Base-by-base conservation (phyloP, 805 yeast genomes). In the Hagleromyces aurorensis region DNA sequence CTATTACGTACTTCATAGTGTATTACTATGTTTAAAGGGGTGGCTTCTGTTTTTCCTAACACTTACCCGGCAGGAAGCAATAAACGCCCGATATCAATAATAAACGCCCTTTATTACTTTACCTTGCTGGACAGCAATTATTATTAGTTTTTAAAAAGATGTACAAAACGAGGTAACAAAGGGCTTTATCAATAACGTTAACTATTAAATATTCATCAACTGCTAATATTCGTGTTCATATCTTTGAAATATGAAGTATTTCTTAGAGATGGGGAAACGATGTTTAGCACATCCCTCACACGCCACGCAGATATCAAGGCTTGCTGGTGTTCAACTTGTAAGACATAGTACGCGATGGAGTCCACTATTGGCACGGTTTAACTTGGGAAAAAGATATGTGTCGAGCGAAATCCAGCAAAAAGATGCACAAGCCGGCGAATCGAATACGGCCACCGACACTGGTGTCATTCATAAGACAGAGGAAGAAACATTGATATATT, bases 401-500 rank as follows among this genome's bases (percentile, higher is more conserved):
- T 50, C 66, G 2, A 59, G 59, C 11, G 66, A 62, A 28, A 64
- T 64, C 24, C 62, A 61, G 25, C 56, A 59, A 31, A 51, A 59
- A 23, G 70, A 67, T 36, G 61, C 65, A 30, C 69, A 68, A 36
- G 61, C 67, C 5, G 80, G 78, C 30, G 82, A 74, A 32, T 66
- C 65, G 3, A 69, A 61, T 5, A 68, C 65, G 23, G 75, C 72
- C 3, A 67, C 63, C 9, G 71, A 62, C 21, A 72, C 79, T 0
- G 80, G 79, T 48, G 70, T 73, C 22, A 71, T 72, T 29, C 62
- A 64, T 23, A 70, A 69, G 40, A 57, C 65, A 5, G 62, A 60
- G 21, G 52, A 65, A 39, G 74, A 71, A 46, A 61, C 77, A 0
- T 46, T 77, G 34, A 37, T 77, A 7, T 77, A 70, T 43, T 75